phyloP scores from a whole-genome alignment of 768 basidiomycete genomes.

The Clathrus columnatus region DNA sequence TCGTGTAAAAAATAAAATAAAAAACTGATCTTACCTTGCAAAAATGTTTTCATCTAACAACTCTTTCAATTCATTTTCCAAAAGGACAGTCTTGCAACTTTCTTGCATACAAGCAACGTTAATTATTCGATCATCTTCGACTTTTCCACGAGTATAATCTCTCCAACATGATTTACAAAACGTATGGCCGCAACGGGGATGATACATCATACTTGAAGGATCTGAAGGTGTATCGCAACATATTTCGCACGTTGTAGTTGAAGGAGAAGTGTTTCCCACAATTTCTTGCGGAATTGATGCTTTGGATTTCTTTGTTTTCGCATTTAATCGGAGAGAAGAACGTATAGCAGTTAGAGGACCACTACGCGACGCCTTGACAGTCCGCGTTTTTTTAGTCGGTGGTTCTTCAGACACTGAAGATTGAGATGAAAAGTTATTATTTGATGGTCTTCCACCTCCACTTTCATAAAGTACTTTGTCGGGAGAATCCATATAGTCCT shows the following conservation, averaged over 20 bases:
- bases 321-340: too few species aligned
- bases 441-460: neutral
- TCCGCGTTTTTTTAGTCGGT: too few species aligned
- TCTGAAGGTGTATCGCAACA: conserved; percentile 12
- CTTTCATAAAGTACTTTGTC: neutral
- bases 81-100: conserved; percentile 5
- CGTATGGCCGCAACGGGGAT: conserved; percentile 11
- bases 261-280: too few species aligned
- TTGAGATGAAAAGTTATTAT: neutral
- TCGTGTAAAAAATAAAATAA: neutral
- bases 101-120: conserved; percentile 12
- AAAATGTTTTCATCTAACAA: conserved; percentile 3
- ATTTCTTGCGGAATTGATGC: conserved; percentile 7
- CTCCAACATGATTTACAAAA: conserved; percentile 14
- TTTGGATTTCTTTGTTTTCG: too few species aligned
- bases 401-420: neutral
- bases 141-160: conserved; percentile 6
- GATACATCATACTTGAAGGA: neutral
- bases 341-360: too few species aligned
- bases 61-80: conserved; percentile 3
- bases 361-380: too few species aligned
- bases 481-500: conserved; percentile 13
- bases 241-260: conserved; percentile 14
- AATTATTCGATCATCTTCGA: conserved; percentile 14
- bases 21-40: conserved; percentile 5